A percentile compares a stretch with the other conserved stretches of the same genome.
These are phyloP conservation scores for Cercospora sesami DNA, from an alignment of 2,329 filamentous ascomycete genomes.

Conservation along the genomic window DNA sequence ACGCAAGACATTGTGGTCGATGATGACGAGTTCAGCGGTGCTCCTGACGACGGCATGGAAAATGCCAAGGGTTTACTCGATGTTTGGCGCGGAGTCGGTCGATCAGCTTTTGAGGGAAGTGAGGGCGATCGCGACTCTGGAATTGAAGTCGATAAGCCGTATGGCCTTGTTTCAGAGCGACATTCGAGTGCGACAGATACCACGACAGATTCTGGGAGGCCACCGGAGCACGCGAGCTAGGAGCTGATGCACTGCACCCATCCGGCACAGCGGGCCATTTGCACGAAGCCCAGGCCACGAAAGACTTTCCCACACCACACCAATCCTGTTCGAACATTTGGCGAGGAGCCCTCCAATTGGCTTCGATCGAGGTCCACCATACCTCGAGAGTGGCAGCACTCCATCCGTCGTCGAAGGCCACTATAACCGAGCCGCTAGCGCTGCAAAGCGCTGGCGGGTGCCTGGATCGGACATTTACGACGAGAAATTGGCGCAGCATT, in stretches of 20 bases:
- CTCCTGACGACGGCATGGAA: slow-evolving; percentile 26
- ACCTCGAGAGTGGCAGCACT: neutral
- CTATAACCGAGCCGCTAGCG: neutral
- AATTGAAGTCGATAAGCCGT: slow-evolving; percentile 34
- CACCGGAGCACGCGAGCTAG: slow-evolving; percentile 21
- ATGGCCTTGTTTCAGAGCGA: slow-evolving; percentile 13
- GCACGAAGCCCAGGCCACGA: neutral
- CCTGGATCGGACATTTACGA: slow-evolving; percentile 2
- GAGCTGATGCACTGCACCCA: neutral
- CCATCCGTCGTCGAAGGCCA: neutral
- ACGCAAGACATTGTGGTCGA: slow-evolving; percentile 31
- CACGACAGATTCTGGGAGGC: slow-evolving; percentile 22
- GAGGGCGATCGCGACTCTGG: slow-evolving; percentile 39
- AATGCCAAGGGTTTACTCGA: slow-evolving; percentile 34
- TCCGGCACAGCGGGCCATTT: neutral
- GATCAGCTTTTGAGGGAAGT: slow-evolving; percentile 24
- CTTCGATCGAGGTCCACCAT: neutral
- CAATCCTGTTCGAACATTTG: neutral
- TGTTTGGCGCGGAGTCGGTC: slow-evolving; percentile 29
- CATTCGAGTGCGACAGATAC: slow-evolving; percentile 16
- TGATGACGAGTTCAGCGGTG: slow-evolving; percentile 25
- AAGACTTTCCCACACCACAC: neutral
- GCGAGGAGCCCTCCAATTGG: neutral
- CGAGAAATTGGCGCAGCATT: slow-evolving; percentile 2
- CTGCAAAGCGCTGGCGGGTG: neutral